Base-by-base conservation (phyloP, 768 basidiomycete genomes). In the Boletus rubroflammeus region DNA sequence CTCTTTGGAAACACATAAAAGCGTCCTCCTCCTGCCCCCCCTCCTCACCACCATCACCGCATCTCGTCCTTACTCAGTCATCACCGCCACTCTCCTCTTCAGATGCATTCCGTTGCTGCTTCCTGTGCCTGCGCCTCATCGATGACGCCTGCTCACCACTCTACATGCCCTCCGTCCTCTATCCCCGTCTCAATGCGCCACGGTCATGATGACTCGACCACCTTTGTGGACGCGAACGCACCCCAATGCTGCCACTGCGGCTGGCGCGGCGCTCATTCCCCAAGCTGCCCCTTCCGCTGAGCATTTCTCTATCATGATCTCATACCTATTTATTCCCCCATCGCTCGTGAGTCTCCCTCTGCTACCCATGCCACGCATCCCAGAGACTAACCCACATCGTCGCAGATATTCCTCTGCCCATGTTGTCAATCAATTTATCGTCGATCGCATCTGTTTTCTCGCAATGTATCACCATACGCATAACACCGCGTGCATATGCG, bases 241-340 rank as follows among this genome's bases (percentile, higher is more conserved):
- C 85, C 87, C 55, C 85, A 87, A 68, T 89, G 87, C 73, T 87
- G 85, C 76, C 85, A 87, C 67, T 89, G 87, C 58, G 85, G 85
- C 61, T 85, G 77, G 76, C 82, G 86, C 62, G 85, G 85, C 36
- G 65, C 74, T 15, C 78, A 80, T 58, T 67, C 81, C 26, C 79
- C 82, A 34, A 76, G 73, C 64, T 88, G 86, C 75, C 84, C 84
- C 40, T 85, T 86, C 82, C 80, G 76, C 66, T 81, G 69, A 76
- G 57, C 65, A 66, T 52, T 5, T 44, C 43, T 38, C 53, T 23
- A 41, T 47, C 47, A 41, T 38, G 55, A 50, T 55, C 25, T 59
- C 60, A 50, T 44, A 28, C 53, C 52, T 71, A 64, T 72, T 73
- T 73, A 62, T 64, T 54, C 39, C 47, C 26, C 42, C 52, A 55